Evolutionary conservation across 1,284 basidiomycete species (phyloP).

Genomic region (Microstroma glucosiphilum): DNA sequence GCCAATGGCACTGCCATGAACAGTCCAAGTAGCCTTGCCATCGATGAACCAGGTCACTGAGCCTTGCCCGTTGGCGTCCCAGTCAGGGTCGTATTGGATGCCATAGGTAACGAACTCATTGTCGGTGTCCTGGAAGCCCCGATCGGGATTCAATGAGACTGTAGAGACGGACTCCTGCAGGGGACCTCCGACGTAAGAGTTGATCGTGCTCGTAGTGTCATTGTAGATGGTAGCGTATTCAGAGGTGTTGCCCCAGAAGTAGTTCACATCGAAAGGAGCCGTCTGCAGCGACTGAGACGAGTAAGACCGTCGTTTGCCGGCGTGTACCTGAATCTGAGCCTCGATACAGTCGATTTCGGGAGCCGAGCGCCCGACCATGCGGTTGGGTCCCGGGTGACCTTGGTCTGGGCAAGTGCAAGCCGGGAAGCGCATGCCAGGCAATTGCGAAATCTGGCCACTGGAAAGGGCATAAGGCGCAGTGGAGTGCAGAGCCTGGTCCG

Average conservation of each 20-base stretch:
- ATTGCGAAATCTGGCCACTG: slow-evolving; percentile 14
- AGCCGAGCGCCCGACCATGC: slow-evolving; percentile 15
- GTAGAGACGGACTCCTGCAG: slow-evolving; percentile 16
- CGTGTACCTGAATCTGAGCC: slow-evolving; percentile 17
- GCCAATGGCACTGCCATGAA: slow-evolving; percentile 14
- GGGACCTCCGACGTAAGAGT: slow-evolving; percentile 16
- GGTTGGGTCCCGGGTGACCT: slow-evolving; percentile 21
- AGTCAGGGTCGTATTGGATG: slow-evolving; percentile 19
- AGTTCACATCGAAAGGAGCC: slow-evolving; percentile 20
- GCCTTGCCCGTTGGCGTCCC: slow-evolving; percentile 11
- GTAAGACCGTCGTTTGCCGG: slow-evolving; percentile 9
- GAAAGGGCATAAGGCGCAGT: slow-evolving; percentile 11
- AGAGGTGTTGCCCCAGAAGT: slow-evolving; percentile 17
- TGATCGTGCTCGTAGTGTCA: slow-evolving; percentile 10
- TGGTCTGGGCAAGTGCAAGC: slow-evolving; percentile 21
- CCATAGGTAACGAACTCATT: slow-evolving; percentile 15
- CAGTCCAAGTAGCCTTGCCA: slow-evolving; percentile 18
- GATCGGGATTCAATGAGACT: slow-evolving; percentile 13
- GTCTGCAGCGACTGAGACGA: slow-evolving; percentile 20
- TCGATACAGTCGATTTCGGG: slow-evolving; percentile 21
- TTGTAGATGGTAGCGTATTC: slow-evolving; percentile 7
- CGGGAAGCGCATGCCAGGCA: slow-evolving; percentile 19
- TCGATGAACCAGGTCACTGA: slow-evolving; percentile 20
- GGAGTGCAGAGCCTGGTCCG: slow-evolving; percentile 12
- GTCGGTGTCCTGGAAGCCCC: slow-evolving; percentile 12